A percentile compares a stretch with the other conserved stretches of the same genome.
Evolutionary conservation across 768 basidiomycete genomes (phyloP).

Genomic region (Lactarius psammicola): DNA sequence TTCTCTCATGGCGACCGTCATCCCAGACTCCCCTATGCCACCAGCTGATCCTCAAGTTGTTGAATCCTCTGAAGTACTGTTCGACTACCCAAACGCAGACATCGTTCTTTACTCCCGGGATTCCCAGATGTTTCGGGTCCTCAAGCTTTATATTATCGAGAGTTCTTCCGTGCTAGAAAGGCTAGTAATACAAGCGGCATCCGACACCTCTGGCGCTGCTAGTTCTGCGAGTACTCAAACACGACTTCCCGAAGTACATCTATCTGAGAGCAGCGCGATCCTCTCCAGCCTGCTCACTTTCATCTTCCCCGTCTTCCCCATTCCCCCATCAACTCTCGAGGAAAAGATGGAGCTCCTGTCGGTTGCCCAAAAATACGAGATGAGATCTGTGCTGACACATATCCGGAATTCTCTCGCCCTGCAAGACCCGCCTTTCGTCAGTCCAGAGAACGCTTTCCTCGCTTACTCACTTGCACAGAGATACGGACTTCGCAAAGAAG

Average conservation of each 20-base stretch:
- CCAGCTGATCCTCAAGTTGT: background rate
- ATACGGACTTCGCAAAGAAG: slow-evolving; percentile 5
- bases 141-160: background rate
- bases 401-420: background rate
- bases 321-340: background rate
- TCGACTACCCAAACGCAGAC: slow-evolving; percentile 19
- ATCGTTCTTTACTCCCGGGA: slow-evolving; percentile 7
- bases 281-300: background rate
- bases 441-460: slow-evolving; percentile 3
- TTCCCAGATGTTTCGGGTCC: background rate
- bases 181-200: background rate
- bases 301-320: background rate
- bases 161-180: background rate
- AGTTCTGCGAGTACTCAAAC: background rate
- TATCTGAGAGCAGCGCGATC: background rate
- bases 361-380: background rate
- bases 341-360: background rate
- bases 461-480: slow-evolving; percentile 2
- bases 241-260: background rate
- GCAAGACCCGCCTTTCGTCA: background rate
- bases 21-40: background rate
- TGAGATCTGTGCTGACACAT: background rate
- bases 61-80: background rate
- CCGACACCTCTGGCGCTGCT: background rate
- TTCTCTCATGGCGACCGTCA: background rate